Base-by-base conservation (phyloP, 305 asterid genomes). In the Ilex paraguariensis region DNA sequence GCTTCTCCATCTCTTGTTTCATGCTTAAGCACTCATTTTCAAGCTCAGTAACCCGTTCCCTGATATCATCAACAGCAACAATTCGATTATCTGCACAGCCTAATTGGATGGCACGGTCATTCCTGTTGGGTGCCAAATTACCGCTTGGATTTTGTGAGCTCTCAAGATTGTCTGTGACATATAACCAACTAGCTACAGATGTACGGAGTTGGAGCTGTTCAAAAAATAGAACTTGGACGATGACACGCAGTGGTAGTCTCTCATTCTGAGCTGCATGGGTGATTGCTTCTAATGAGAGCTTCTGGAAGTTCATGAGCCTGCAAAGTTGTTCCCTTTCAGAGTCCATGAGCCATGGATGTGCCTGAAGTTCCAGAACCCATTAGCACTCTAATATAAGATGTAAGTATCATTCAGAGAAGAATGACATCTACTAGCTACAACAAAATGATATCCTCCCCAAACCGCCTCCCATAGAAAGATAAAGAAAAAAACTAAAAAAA, bases 191-290 rank as follows among this genome's bases (percentile, higher is more conserved):
- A 0, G 91, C 75, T 51, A 80, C 75, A 13, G 77, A 80, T 15
- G 83, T 75, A 10, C 85, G 75, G 3, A 85, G 81, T 2, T 74
- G 82, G 12, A 78, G 79, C 80, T 85, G 92, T 60, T 85, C 88
- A 39, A 76, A 78, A 82, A 85, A 82, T 2, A 85, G 79, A 33
- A 82, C 81, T 65, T 80, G 92, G 62, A 78, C 78, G 0, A 81
- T 61, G 28, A 80, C 76, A 8, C 88, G 72, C 17, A 85, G 53
- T 1, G 92, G 92, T 3, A 85, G 85, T 66, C 86, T 72, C 79
- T 80, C 82, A 44, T 84, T 84, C 33, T 82, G 86, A 21, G 86
- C 84, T 39, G 91, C 91, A 10, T 77, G 84, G 2, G 79, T 74
- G 77, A 80, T 64, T 31, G 84, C 88, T 56, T 84, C 88, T 21